phyloP scores from a whole-genome alignment of 306 rosid genomes.

The Canavalia ensiformis region DNA sequence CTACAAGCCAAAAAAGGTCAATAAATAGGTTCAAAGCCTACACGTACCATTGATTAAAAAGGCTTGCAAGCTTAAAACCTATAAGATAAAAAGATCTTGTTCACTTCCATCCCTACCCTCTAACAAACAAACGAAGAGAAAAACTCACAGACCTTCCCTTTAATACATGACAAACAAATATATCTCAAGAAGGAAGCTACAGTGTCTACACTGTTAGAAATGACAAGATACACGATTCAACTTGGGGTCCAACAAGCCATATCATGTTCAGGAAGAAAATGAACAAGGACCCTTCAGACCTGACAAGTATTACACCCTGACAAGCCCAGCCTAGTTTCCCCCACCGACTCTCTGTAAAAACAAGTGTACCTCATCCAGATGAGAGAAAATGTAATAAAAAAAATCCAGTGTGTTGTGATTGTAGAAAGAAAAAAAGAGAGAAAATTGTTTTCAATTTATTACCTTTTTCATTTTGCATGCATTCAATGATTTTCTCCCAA shows the following conservation, averaged over 20 bases:
- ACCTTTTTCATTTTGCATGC: background rate
- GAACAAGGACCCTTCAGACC: constrained; percentile 1
- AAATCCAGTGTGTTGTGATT: background rate
- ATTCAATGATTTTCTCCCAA: background rate
- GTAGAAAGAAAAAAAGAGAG: background rate
- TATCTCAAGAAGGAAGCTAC: constrained; percentile 15
- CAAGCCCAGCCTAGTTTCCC: background rate
- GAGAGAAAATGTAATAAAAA: background rate
- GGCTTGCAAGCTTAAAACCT: too few relatives aligned
- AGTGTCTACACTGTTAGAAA: background rate
- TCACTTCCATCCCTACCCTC: too few relatives aligned
- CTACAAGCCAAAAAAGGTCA: too few relatives aligned
- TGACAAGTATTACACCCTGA: constrained; percentile 20
- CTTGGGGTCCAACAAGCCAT: background rate
- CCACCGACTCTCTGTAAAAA: background rate
- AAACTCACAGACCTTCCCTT: background rate
- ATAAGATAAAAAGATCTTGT: too few relatives aligned
- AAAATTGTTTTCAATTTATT: background rate
- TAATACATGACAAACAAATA: background rate
- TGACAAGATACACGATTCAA: background rate
- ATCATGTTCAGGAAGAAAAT: background rate
- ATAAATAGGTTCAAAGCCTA: too few relatives aligned
- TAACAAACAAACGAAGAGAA: background rate
- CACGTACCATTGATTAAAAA: too few relatives aligned
- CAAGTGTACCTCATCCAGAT: background rate